Percentiles rank a stretch among this genome's conserved stretches.
Conservation (phyloP, 129 eudicot genomes). For the Saposhnikovia divaricata region DNA sequence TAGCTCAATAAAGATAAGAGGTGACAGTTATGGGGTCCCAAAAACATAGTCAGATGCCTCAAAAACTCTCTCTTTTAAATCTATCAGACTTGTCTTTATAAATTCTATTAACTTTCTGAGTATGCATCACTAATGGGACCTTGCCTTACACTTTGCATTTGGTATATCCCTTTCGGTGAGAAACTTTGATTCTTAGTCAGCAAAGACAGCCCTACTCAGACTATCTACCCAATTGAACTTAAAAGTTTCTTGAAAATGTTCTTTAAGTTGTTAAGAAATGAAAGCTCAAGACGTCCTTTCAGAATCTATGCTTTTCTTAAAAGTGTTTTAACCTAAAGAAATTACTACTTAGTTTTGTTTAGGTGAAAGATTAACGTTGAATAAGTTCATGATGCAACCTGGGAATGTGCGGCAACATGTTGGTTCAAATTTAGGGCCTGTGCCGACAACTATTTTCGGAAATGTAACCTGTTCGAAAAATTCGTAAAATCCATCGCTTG, state of each 20-base stretch:
- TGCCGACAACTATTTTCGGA: background rate
- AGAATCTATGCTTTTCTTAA: background rate
- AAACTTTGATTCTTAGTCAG: slow-evolving; percentile 16
- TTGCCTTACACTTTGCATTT: slow-evolving; percentile 8
- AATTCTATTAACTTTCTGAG: background rate
- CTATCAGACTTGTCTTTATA: background rate
- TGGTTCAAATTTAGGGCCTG: background rate
- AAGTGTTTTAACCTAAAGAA: background rate
- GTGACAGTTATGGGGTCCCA: slow-evolving; percentile 20
- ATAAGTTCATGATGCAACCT: background rate
- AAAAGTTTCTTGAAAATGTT: slow-evolving; percentile 13
- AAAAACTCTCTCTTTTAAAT: background rate
- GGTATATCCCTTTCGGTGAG: slow-evolving; percentile 21
- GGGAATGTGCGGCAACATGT: background rate
- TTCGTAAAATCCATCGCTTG: too few species aligned
- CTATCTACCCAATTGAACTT: slow-evolving; percentile 9
- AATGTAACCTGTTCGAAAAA: too few species aligned
- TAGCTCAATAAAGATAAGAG: slow-evolving; percentile 7
- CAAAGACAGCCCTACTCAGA: slow-evolving; percentile 9
- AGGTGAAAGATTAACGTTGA: background rate
- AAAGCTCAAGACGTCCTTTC: background rate
- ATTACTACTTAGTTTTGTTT: background rate
- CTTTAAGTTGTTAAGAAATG: background rate
- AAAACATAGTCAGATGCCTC: slow-evolving; percentile 21
- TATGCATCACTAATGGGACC: slow-evolving; percentile 21